A percentile compares a stretch with the other conserved stretches of the same genome.
Evolutionary conservation across 208 protist species (phyloP).

Genomic region (Trypanosomatidae sp.): DNA sequence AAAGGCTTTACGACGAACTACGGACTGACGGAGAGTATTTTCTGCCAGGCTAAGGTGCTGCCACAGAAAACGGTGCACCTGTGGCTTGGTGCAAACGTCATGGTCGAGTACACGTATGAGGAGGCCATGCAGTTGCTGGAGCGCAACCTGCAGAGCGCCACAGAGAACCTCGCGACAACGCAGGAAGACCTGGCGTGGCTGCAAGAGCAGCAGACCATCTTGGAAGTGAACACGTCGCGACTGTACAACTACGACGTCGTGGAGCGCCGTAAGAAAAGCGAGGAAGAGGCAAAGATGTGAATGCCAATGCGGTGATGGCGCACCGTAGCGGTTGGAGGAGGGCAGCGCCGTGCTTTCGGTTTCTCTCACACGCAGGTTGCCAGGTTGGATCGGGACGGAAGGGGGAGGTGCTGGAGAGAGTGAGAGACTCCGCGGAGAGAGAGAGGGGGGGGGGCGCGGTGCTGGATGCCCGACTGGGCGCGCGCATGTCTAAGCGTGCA

Average conservation of each 20-base stretch:
- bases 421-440: background rate
- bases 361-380: background rate
- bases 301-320: background rate
- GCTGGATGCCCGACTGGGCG: background rate
- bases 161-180: conserved; percentile 78
- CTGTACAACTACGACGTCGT: conserved; percentile 96
- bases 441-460: background rate
- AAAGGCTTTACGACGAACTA: conserved; percentile 79
- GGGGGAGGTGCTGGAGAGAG: background rate
- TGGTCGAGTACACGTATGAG: conserved; percentile 97
- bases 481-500: background rate
- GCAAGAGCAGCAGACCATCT: conserved; percentile 95
- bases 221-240: conserved; percentile 95
- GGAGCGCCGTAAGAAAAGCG: conserved; percentile 62
- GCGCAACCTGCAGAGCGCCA: conserved; percentile 86
- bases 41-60: conserved; percentile 79
- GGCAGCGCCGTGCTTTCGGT: background rate
- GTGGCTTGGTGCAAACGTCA: conserved; percentile 96
- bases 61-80: conserved; percentile 89
- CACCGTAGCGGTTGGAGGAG: background rate
- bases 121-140: conserved; percentile 92
- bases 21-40: conserved; percentile 88
- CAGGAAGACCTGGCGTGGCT: conserved; percentile 96
- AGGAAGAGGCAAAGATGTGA: conserved; percentile 26
- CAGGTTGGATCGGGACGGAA: background rate